Evolutionary conservation across 73 alveolate species (phyloP), one percentile per base, ranked within the genome.

Genomic region (Paraurostyla sp.): DNA sequence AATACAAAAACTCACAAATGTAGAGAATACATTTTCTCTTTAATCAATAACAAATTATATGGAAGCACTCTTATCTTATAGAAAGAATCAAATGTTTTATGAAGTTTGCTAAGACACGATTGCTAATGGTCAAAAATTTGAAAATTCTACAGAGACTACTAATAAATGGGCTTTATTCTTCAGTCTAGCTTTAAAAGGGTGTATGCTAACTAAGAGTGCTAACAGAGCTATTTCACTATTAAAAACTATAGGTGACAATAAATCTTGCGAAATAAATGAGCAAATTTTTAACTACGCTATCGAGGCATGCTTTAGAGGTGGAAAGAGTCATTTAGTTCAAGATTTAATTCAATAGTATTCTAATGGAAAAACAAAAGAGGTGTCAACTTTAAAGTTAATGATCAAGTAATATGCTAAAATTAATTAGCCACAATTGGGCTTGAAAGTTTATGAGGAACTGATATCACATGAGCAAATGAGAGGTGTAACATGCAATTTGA

Each of bases 151-250:
- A n/a, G n/a, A n/a, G n/a, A n/a, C n/a, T n/a, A n/a, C n/a, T n/a
- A n/a, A n/a, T n/a, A n/a, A n/a, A n/a, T n/a, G n/a, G n/a, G n/a
- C n/a, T n/a, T n/a, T n/a, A 6, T 65, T 65, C 23, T 65, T 65
- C 58, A 35, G 22, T 2, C 9, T 38, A 22, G 41, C 40, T 6
- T 56, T 58, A 38, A 65, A 40, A 65, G 82, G 59, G 3, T 20
- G 35, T 11, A 65, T 65, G 82, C 36, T 65, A 11, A 65, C 82
- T 4, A 65, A 65, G 38, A 65, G 82, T 65, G 56, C 82, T 38
- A 9, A 33, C 36, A 65, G 41, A 22, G 82, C 60, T 6, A 18
- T 65, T 2, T 18, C 18, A 15, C 9, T 65, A 30, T 20, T 65
- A 18, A 32, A 65, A 22, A 25, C 6, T 1, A 65, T 65, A 58